These are phyloP conservation scores for Heimioporus sp. DNA, from an alignment of 768 basidiomycete genomes.

Conservation along the genomic window DNA sequence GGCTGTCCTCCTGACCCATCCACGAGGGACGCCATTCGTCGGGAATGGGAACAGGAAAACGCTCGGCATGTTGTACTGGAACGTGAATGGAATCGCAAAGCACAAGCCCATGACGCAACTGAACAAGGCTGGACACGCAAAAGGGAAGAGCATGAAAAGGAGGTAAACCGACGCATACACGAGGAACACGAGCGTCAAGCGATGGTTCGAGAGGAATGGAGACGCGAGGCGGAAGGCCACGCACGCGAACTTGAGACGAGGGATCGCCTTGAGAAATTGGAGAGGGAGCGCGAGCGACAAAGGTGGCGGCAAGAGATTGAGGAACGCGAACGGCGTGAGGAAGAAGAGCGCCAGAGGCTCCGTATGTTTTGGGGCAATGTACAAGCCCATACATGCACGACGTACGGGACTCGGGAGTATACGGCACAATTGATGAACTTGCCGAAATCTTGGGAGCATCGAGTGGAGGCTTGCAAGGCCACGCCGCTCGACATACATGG, in stretches of 20 bases:
- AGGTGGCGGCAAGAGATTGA: constrained; percentile 15
- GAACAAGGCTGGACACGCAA: constrained; percentile 4
- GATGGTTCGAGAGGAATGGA: constrained; percentile 1
- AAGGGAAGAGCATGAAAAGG: not conserved
- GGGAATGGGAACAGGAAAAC: constrained; percentile 5
- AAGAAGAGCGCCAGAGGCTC: constrained; percentile 22
- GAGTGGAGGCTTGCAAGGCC: constrained; percentile 20
- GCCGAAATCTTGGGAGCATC: constrained; percentile 17
- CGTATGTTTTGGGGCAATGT: constrained; percentile 23
- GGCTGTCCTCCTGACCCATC: constrained; percentile 5
- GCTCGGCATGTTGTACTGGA: not conserved
- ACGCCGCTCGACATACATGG: constrained; percentile 25
- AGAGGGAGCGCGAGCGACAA: constrained; percentile 1
- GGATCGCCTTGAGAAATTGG: constrained; percentile 1
- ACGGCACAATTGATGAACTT: constrained; percentile 29
- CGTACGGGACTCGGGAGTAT: constrained; percentile 29
- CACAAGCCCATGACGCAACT: not conserved
- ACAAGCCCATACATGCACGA: constrained; percentile 20
- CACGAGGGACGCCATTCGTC: constrained; percentile 4
- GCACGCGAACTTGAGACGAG: constrained; percentile 3
- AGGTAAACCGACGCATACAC: not conserved
- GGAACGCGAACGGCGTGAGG: constrained; percentile 16
- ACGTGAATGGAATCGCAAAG: constrained; percentile 2
- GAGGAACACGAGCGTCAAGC: constrained; percentile 10
- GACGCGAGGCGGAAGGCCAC: not conserved